Evolutionary conservation across 805 yeast genomes (phyloP).

Genomic region (Ogataea nitratoaversa): DNA sequence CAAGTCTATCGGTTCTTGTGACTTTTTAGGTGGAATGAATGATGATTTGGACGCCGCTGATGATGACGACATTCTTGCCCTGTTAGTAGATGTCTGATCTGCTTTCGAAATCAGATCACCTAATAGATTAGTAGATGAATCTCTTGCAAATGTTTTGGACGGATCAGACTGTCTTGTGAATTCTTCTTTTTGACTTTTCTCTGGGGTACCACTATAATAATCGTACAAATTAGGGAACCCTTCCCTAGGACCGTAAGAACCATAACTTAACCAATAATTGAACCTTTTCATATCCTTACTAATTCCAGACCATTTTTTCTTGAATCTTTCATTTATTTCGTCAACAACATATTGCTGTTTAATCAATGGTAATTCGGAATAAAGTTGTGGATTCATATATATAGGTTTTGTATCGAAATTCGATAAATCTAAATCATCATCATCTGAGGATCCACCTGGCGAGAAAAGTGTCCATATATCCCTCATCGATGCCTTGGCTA

Average conservation of each 20-base stretch:
- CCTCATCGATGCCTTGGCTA: conserved; percentile 37
- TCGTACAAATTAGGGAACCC: conserved; percentile 45
- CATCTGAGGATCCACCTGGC: conserved; percentile 29
- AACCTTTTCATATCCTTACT: conserved; percentile 48
- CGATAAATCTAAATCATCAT: conserved; percentile 28
- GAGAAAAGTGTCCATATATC: conserved; percentile 34
- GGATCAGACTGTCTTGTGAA: too few relatives aligned
- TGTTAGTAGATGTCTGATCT: too few relatives aligned
- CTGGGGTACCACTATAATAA: conserved; percentile 18
- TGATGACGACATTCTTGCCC: too few relatives aligned
- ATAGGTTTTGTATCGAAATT: conserved; percentile 32
- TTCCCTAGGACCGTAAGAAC: conserved; percentile 68
- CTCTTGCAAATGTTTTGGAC: too few relatives aligned
- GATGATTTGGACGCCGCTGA: too few relatives aligned
- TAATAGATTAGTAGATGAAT: conserved; percentile 1
- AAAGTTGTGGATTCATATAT: conserved; percentile 27
- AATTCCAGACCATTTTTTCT: conserved; percentile 52
- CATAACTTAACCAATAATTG: conserved; percentile 60
- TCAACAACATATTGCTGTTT: conserved; percentile 56
- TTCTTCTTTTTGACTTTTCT: too few relatives aligned
- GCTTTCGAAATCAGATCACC: conserved; percentile 12
- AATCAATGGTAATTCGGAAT: conserved; percentile 36
- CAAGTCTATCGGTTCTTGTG: conserved; percentile 48
- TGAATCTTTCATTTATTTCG: conserved; percentile 39
- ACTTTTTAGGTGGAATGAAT: neutral